phyloP scores from a whole-genome alignment of 805 yeast genomes.

The Ogataea haglerorum region DNA sequence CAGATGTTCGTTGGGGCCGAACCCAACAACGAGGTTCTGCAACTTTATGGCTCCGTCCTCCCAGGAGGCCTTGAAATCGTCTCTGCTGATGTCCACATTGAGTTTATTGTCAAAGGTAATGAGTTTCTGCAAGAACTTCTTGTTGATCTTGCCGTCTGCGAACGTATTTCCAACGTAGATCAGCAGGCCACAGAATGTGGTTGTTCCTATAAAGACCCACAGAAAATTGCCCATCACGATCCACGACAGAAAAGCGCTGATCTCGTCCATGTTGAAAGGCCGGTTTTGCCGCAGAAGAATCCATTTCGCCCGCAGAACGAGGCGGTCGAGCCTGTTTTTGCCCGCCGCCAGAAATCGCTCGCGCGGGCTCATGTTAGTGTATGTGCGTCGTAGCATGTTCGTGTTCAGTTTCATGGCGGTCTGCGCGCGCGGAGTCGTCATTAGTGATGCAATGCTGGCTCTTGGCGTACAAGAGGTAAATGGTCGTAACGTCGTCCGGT shows the following conservation, averaged over 20 bases:
- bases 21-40: slow-evolving; percentile 35
- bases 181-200: slow-evolving; percentile 49
- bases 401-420: neutral
- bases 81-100: slow-evolving; percentile 25
- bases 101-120: slow-evolving; percentile 33
- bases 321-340: slow-evolving; percentile 9
- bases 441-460: neutral
- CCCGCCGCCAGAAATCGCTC: slow-evolving; percentile 21
- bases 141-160: slow-evolving; percentile 27
- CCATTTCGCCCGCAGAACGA: slow-evolving; percentile 37
- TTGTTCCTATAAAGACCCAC: slow-evolving; percentile 55
- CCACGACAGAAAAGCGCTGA: slow-evolving; percentile 56
- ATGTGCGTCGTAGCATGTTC: neutral
- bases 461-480: neutral
- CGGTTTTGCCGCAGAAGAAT: slow-evolving; percentile 45
- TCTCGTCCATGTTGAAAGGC: slow-evolving; percentile 48
- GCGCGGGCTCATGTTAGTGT: neutral
- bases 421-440: neutral
- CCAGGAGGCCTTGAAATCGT: slow-evolving; percentile 41
- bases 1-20: slow-evolving; percentile 16
- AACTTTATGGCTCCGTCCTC: slow-evolving; percentile 49
- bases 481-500: neutral
- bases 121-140: slow-evolving; percentile 27
- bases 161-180: slow-evolving; percentile 42
- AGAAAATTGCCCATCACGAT: slow-evolving; percentile 53